Conservation (phyloP, 371 early-diverging fungal species). For the Actinomortierella wolfii region DNA sequence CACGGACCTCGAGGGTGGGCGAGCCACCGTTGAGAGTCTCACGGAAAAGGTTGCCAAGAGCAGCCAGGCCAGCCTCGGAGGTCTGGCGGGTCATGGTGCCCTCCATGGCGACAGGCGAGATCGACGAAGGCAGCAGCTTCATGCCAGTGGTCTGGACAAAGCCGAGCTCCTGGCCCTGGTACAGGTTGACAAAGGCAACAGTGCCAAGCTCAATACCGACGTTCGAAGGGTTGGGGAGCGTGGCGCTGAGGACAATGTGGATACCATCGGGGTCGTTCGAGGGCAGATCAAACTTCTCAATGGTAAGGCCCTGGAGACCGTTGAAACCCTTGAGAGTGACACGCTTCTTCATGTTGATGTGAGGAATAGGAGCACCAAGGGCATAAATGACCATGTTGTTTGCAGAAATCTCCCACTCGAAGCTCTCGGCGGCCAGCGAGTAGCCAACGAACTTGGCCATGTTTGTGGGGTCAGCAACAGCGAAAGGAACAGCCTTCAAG, state of each 20-base stretch:
- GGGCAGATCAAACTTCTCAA: conserved; percentile 47
- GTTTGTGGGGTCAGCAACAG: conserved; percentile 46
- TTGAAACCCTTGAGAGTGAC: conserved; percentile 55
- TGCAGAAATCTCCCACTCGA: conserved; percentile 56
- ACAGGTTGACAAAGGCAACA: conserved; percentile 50
- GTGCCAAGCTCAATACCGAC: conserved; percentile 58
- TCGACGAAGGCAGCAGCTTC: conserved; percentile 15
- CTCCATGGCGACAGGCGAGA: conserved; percentile 44
- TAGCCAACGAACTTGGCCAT: conserved; percentile 57
- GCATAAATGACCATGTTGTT: conserved; percentile 54
- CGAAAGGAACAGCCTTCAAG: conserved; percentile 49
- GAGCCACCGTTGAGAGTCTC: conserved; percentile 48
- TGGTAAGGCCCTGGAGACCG: conserved; percentile 28
- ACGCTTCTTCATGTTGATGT: conserved; percentile 56
- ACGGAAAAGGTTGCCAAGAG: conserved; percentile 53
- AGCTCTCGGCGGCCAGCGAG: conserved; percentile 56
- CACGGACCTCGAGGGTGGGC: conserved; percentile 46
- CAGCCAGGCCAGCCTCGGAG: conserved; percentile 48
- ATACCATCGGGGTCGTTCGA: conserved; percentile 61
- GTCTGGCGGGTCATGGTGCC: conserved; percentile 55
- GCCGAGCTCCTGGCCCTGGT: conserved; percentile 49
- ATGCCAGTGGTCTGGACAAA: conserved; percentile 20
- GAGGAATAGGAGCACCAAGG: conserved; percentile 57
- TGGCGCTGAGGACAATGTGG: conserved; percentile 50
- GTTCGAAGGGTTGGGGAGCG: conserved; percentile 57